phyloP scores from a whole-genome alignment of 1,284 basidiomycete species.

The Neonothopanus nambi region DNA sequence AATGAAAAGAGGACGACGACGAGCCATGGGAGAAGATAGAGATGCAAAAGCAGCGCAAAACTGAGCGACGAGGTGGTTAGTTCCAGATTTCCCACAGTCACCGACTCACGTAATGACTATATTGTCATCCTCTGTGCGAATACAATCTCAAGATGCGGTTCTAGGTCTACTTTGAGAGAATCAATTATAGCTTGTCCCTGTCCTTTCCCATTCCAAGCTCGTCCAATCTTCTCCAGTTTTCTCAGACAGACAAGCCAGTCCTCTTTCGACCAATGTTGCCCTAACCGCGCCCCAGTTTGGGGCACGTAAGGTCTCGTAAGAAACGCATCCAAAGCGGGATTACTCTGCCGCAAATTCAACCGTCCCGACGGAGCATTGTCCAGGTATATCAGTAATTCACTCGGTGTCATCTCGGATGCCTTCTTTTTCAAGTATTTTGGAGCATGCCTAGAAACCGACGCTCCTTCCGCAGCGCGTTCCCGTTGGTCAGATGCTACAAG shows the following conservation, averaged over 20 bases:
- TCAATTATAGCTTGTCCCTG: slow-evolving; percentile 39
- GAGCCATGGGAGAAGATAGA: slow-evolving; percentile 37
- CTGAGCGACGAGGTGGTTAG: too few relatives aligned
- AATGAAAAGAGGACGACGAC: slow-evolving; percentile 59
- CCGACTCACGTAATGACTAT: slow-evolving; percentile 1
- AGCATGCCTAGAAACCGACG: slow-evolving; percentile 53
- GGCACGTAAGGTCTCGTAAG: slow-evolving; percentile 45
- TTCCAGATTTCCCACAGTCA: too few relatives aligned
- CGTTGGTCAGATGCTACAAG: slow-evolving; percentile 56
- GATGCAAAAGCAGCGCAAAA: background rate
- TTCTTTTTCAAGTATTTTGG: slow-evolving; percentile 38
- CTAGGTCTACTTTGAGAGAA: slow-evolving; percentile 45
- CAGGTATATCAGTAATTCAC: slow-evolving; percentile 60
- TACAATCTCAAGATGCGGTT: slow-evolving; percentile 46
- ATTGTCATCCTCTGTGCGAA: slow-evolving; percentile 48
- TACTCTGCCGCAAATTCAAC: background rate
- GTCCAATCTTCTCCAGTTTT: slow-evolving; percentile 48
- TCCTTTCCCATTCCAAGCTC: slow-evolving; percentile 45
- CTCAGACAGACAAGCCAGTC: slow-evolving; percentile 60
- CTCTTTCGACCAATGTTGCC: slow-evolving; percentile 67
- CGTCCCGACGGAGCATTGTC: slow-evolving; percentile 27
- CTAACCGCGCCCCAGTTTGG: slow-evolving; percentile 50
- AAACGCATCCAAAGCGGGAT: slow-evolving; percentile 51
- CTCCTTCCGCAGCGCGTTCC: slow-evolving; percentile 29
- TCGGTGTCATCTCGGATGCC: slow-evolving; percentile 50